These are phyloP conservation scores for Straminergon stramineum DNA, from an alignment of 225 moss, liverwort and hornwort genomes.

Conservation along the genomic window DNA sequence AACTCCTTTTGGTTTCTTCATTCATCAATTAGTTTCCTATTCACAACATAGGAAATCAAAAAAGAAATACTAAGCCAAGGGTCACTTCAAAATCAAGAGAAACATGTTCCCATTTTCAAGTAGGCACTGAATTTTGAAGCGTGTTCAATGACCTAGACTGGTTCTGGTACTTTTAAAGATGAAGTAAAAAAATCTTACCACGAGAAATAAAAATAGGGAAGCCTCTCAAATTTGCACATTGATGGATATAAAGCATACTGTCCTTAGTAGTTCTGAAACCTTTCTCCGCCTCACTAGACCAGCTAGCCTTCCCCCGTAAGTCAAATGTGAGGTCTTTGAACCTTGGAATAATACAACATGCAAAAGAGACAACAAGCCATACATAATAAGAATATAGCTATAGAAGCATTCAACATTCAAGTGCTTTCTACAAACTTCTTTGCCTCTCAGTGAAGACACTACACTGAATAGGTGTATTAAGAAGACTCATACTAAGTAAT, in stretches of 20 bases:
- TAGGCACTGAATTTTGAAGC: no score
- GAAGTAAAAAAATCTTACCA: constrained; percentile 16
- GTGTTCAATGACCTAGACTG: no score
- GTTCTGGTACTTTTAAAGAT: no score
- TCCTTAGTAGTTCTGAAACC: no score
- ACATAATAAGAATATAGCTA: not conserved
- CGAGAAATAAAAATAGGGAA: constrained; percentile 83
- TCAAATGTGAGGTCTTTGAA: constrained; percentile 80
- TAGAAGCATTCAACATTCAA: no score
- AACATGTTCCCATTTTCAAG: no score
- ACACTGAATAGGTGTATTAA: no score
- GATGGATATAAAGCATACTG: constrained; percentile 84
- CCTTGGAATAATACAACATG: constrained; percentile 86
- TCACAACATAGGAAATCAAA: not conserved
- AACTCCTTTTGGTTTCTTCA: constrained; percentile 87
- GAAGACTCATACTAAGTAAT: no score
- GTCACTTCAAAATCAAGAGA: no score
- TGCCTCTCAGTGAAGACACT: no score
- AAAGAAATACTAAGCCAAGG: no score
- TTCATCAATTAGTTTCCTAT: constrained; percentile 92
- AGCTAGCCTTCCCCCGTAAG: constrained; percentile 79
- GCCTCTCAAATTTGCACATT: constrained; percentile 86
- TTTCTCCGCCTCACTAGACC: constrained; percentile 81
- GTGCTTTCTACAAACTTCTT: no score
- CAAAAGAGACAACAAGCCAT: not conserved